Evolutionary conservation across 228 moss, liverwort and hornwort species (phyloP).

Genomic region (Sphagnum fallax): DNA sequence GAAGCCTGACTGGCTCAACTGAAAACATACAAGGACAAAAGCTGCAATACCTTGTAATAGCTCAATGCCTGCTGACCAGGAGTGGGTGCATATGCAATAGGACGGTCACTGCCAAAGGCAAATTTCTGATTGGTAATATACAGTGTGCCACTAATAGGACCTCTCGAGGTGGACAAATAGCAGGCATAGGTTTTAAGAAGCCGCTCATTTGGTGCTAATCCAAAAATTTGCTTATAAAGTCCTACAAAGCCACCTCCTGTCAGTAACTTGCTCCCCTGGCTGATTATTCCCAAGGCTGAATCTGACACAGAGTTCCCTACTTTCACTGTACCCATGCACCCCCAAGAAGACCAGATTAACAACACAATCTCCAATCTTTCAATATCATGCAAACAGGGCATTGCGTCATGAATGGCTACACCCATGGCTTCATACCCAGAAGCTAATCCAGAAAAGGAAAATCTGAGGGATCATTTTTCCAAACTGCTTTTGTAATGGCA

Average conservation of each 20-base stretch:
- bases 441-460: neutral
- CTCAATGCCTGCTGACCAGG: slow-evolving; percentile 59
- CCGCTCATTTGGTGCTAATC: slow-evolving; percentile 51
- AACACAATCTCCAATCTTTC: neutral
- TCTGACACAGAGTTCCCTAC: slow-evolving; percentile 61
- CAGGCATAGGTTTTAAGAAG: slow-evolving; percentile 84
- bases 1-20: no score
- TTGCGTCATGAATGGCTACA: neutral
- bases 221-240: slow-evolving; percentile 52
- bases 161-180: slow-evolving; percentile 80
- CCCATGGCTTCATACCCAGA: neutral
- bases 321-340: slow-evolving; percentile 37
- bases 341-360: neutral
- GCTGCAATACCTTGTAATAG: slow-evolving; percentile 63
- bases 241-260: slow-evolving; percentile 77
- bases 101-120: slow-evolving; percentile 79
- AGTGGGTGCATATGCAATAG: slow-evolving; percentile 56
- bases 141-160: slow-evolving; percentile 84
- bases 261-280: slow-evolving; percentile 57
- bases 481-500: neutral
- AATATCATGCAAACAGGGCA: neutral
- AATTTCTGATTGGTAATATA: slow-evolving; percentile 67
- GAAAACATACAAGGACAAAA: neutral
- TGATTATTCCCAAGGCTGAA: slow-evolving; percentile 62
- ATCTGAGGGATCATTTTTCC: neutral